phyloP scores from a whole-genome alignment of 2,329 filamentous ascomycete species.

The Aureobasidium sp. region DNA sequence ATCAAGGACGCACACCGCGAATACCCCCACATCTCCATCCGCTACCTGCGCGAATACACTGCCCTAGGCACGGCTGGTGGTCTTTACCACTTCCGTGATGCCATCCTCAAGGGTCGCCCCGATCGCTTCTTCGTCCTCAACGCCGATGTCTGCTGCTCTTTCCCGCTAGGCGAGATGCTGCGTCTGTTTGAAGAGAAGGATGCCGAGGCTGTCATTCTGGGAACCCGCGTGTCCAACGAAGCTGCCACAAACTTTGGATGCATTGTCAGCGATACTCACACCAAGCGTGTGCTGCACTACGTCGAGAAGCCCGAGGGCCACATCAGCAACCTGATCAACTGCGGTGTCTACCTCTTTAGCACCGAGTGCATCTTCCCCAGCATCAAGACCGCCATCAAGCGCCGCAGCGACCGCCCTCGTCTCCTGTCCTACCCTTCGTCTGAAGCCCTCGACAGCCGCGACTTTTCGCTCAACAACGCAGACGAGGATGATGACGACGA shows the following conservation, averaged over 20 bases:
- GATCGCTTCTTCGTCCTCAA: conserved; percentile 97
- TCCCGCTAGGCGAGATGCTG: conserved; percentile 93
- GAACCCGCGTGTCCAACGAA: conserved; percentile 83
- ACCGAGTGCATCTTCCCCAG: conserved; percentile 95
- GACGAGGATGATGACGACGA: conserved; percentile 62
- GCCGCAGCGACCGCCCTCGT: conserved; percentile 81
- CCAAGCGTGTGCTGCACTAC: conserved; percentile 93
- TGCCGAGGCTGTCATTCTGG: conserved; percentile 91
- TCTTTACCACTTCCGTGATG: conserved; percentile 98
- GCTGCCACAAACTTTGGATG: conserved; percentile 95
- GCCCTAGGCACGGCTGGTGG: conserved; percentile 92
- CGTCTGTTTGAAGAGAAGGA: conserved; percentile 89
- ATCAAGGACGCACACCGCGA: conserved; percentile 82
- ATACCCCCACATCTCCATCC: conserved; percentile 81
- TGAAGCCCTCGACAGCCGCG: conserved; percentile 68
- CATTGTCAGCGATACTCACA: conserved; percentile 90
- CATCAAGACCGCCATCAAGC: conserved; percentile 91
- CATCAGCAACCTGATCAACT: conserved; percentile 98
- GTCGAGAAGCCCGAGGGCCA: conserved; percentile 98
- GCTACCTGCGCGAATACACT: conserved; percentile 96
- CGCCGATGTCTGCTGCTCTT: conserved; percentile 97
- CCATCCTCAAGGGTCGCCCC: conserved; percentile 89
- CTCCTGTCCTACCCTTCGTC: conserved; percentile 92
- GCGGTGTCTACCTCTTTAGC: conserved; percentile 94
- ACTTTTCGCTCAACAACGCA: conserved; percentile 44